These are phyloP conservation scores for Skeletonema grethae DNA, from an alignment of 108 stramenopile genomes.

Conservation along the genomic window DNA sequence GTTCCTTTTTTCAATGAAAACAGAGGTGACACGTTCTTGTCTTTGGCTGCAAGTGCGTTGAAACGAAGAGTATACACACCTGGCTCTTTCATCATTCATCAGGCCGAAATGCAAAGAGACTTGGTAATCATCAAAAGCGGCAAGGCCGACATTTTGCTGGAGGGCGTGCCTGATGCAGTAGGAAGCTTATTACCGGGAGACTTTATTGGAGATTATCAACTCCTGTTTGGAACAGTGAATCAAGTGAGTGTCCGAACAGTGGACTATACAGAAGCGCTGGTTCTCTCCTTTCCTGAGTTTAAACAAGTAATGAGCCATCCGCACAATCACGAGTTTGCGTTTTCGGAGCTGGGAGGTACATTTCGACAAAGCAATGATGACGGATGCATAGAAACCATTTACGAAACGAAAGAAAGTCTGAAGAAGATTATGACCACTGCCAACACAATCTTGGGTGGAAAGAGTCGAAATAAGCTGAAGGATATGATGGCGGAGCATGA, in stretches of 20 bases:
- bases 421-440: constrained; percentile 22
- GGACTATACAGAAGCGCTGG: constrained; percentile 47
- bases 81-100: constrained; percentile 30
- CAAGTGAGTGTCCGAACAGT: constrained; percentile 41
- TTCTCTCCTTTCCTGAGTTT: constrained; percentile 43
- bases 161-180: constrained; percentile 32
- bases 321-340: constrained; percentile 5
- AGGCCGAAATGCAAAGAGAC: constrained; percentile 49
- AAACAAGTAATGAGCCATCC: constrained; percentile 33
- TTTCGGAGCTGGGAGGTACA: constrained; percentile 14
- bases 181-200: constrained; percentile 45
- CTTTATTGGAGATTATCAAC: constrained; percentile 62
- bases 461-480: constrained; percentile 45
- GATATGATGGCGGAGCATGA: constrained; percentile 46
- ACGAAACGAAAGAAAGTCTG: constrained; percentile 26
- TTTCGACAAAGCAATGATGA: constrained; percentile 38
- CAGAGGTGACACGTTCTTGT: constrained; percentile 31
- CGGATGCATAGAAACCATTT: constrained; percentile 40
- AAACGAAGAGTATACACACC: constrained; percentile 45
- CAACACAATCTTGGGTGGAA: constrained; percentile 16
- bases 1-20: constrained; percentile 48
- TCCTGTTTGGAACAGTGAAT: constrained; percentile 51
- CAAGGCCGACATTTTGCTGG: constrained; percentile 37
- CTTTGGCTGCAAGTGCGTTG: constrained; percentile 23
- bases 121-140: constrained; percentile 47